phyloP scores from a whole-genome alignment of 225 moss, liverwort and hornwort species.

The Antitrichia curtipendula region DNA sequence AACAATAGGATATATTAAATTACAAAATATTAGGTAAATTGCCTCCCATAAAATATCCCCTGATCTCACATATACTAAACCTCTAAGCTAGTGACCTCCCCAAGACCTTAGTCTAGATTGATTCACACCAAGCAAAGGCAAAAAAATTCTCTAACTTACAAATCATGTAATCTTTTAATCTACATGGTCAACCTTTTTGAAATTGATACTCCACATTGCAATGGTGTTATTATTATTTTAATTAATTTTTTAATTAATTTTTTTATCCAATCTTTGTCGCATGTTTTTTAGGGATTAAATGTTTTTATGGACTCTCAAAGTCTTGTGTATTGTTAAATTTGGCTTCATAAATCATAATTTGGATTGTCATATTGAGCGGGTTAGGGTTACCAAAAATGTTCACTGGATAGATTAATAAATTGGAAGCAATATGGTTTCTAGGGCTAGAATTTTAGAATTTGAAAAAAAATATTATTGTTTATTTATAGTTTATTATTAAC shows the following conservation, averaged over 20 bases:
- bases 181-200: neutral
- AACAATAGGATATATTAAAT: too few relatives aligned
- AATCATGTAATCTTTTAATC: neutral
- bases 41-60: too few relatives aligned
- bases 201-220: neutral
- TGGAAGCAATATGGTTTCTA: accelerated
- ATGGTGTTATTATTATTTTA: too few relatives aligned
- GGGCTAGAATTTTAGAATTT: neutral
- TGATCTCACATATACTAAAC: too few relatives aligned
- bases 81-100: too few relatives aligned
- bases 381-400: neutral
- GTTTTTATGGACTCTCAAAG: neutral
- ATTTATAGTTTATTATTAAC: neutral
- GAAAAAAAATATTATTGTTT: neutral
- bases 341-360: neutral
- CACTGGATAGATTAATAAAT: accelerated
- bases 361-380: accelerated
- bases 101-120: too few relatives aligned
- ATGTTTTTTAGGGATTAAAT: neutral
- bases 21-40: too few relatives aligned
- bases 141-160: neutral
- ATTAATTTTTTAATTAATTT: too few relatives aligned
- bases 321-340: neutral
- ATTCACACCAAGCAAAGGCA: neutral
- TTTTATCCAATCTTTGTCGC: too few relatives aligned